Evolutionary conservation across 2,329 filamentous ascomycete genomes (phyloP), one percentile per base, ranked within the genome.

Genomic region (Zymoseptoria brevis): DNA sequence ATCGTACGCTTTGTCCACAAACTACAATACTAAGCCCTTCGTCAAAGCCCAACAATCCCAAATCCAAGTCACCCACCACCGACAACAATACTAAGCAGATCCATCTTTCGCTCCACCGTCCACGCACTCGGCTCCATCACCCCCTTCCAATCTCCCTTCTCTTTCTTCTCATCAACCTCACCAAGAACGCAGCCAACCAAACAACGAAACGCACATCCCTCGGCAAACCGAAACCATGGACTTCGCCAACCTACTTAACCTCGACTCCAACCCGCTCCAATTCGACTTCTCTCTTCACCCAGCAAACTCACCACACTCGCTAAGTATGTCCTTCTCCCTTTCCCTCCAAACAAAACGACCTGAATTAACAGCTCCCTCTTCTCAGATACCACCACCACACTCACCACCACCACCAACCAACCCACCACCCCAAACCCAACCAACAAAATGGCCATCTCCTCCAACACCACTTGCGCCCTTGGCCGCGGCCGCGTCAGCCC

Each of bases 11-110:
- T 60, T 60, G 54, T 60, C 30, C 50, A 19, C 30, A 13, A 13
- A 51, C 29, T 57, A 60, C 58, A 60, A 60, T 60, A 60, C 55
- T 57, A 60, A 60, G 58, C 41, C 29, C 19, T n/a, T 29, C 8
- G 41, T 57, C 58, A 60, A 60, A 60, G 58, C 29, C 57, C 52
- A 55, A 58, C 57, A 51, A 22, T 21, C 29, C 45, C 13, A 4
- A 45, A n/a, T 19, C 19, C n/a, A 58, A 53, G 57, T 54, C 54
- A 53, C 55, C 45, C 41, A 57, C 58, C 35, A n/a, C 5, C 35
- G 35, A 45, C 35, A 45, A 45, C 35, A 45, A 45, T 45, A 45
- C 35, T 45, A 45, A 45, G 35, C 35, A 45, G 9, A 45, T 45
- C 35, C 35, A 29, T 29, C 26, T 29, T 29, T 29, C 26, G 26